phyloP scores from a whole-genome alignment of 2,329 filamentous ascomycete genomes.

The Scedosporium minutisporum region DNA sequence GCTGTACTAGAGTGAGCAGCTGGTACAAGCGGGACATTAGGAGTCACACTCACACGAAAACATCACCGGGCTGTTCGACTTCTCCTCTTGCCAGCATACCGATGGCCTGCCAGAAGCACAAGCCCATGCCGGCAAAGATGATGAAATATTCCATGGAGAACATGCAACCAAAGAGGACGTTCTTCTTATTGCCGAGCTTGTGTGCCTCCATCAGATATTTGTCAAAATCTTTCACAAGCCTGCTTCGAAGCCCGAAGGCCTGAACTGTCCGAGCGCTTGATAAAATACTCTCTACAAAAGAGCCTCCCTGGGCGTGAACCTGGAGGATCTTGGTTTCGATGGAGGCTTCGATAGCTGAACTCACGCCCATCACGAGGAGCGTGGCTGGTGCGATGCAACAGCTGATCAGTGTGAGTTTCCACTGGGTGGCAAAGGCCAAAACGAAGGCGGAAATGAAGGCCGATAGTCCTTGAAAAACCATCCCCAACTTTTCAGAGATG shows the following conservation, averaged over 20 bases:
- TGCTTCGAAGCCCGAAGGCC: conserved; percentile 38
- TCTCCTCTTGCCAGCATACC: conserved; percentile 34
- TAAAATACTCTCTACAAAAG: conserved; percentile 39
- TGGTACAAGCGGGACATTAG: not conserved
- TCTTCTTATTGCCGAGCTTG: conserved; percentile 31
- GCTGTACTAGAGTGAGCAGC: conserved; percentile 14
- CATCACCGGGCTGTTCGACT: conserved; percentile 30
- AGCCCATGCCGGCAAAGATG: conserved; percentile 35
- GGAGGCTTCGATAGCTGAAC: conserved; percentile 27
- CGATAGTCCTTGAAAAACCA: conserved; percentile 29
- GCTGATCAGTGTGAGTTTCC: conserved; percentile 32
- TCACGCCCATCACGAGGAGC: conserved; percentile 27
- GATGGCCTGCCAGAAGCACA: conserved; percentile 43
- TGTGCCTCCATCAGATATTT: conserved; percentile 29
- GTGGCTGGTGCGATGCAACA: conserved; percentile 34
- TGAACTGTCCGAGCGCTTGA: conserved; percentile 38
- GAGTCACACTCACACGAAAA: conserved; percentile 30
- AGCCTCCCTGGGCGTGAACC: conserved; percentile 30
- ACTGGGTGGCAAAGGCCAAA: conserved; percentile 29
- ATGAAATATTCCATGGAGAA: conserved; percentile 37
- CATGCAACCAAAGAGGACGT: conserved; percentile 30
- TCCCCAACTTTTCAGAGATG: conserved; percentile 34
- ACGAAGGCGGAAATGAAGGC: conserved; percentile 29
- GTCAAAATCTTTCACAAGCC: conserved; percentile 30
- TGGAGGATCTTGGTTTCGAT: conserved; percentile 34